Conservation (phyloP, 768 basidiomycete genomes). For the Lactarius tabidus region DNA sequence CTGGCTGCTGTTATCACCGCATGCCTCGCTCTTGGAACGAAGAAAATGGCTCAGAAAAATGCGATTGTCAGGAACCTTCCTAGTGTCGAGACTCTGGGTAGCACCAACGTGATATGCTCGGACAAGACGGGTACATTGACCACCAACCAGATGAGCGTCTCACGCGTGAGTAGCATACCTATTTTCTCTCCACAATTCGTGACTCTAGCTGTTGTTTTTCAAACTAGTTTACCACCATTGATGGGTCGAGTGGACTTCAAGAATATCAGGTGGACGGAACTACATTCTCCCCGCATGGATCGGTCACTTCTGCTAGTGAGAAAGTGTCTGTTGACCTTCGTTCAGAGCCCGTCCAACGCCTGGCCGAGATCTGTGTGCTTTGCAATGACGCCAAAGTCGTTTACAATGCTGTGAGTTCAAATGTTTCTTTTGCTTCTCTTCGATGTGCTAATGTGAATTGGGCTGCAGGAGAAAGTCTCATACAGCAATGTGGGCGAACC, state of each 20-base stretch:
- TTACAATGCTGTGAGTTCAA: conserved; percentile 61
- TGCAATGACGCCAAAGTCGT: conserved; percentile 94
- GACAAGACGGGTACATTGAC: conserved; percentile 98
- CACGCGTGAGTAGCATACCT: conserved; percentile 46
- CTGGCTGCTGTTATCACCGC: conserved; percentile 98
- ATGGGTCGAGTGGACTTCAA: conserved; percentile 46
- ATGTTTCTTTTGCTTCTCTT: neutral
- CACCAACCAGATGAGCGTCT: conserved; percentile 97
- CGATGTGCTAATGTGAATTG: conserved; percentile 13
- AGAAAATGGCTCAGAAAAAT: conserved; percentile 99
- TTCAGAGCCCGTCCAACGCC: conserved; percentile 69
- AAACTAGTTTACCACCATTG: conserved; percentile 69
- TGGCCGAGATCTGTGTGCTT: conserved; percentile 88
- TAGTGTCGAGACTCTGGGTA: conserved; percentile 94
- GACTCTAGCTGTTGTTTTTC: neutral
- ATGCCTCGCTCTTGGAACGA: conserved; percentile 92
- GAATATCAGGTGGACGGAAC: conserved; percentile 88
- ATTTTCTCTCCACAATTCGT: neutral
- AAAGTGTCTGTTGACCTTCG: conserved; percentile 55
- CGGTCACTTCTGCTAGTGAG: conserved; percentile 62
- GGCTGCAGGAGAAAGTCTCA: conserved; percentile 61
- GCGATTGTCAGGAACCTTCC: conserved; percentile 96
- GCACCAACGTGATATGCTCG: conserved; percentile 97
- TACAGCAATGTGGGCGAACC: conserved; percentile 93
- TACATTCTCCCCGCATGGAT: conserved; percentile 84